Conservation (phyloP, 1,139 yeast genomes). For the Yamadazyma aaseri region DNA sequence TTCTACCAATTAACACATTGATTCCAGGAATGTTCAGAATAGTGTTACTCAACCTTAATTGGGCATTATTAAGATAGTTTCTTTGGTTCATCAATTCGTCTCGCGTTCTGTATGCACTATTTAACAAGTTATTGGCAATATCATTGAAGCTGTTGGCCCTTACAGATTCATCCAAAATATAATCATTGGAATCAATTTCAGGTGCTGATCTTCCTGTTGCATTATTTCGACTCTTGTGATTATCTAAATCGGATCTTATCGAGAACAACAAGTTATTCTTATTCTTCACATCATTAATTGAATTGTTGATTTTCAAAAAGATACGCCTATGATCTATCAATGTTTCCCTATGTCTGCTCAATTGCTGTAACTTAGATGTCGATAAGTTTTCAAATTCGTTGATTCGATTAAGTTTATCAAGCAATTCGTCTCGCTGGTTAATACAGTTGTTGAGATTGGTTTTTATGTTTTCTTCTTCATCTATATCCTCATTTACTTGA, state of each 20-base stretch:
- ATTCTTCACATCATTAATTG: slow-evolving; percentile 73
- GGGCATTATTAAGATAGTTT: slow-evolving; percentile 60
- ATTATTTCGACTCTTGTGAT: slow-evolving; percentile 42
- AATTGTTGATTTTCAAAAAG: slow-evolving; percentile 55
- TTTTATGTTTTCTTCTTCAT: slow-evolving; percentile 68
- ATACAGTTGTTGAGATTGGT: slow-evolving; percentile 46
- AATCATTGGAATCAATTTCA: slow-evolving; percentile 48
- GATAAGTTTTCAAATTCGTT: slow-evolving; percentile 62
- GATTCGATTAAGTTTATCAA: slow-evolving; percentile 36
- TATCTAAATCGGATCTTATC: slow-evolving; percentile 75
- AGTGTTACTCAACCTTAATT: slow-evolving; percentile 58
- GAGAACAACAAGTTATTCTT: slow-evolving; percentile 69
- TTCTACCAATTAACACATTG: slow-evolving; percentile 70
- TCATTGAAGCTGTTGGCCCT: slow-evolving; percentile 73
- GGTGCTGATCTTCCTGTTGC: slow-evolving; percentile 26
- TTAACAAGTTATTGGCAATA: slow-evolving; percentile 74
- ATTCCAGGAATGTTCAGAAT: slow-evolving; percentile 79
- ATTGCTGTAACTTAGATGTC: slow-evolving; percentile 75
- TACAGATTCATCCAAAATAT: slow-evolving; percentile 73
- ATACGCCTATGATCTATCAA: slow-evolving; percentile 68
- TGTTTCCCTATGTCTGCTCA: slow-evolving; percentile 78
- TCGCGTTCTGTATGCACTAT: slow-evolving; percentile 85
- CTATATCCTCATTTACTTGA: slow-evolving; percentile 29
- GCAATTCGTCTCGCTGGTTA: slow-evolving; percentile 31
- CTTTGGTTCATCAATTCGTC: slow-evolving; percentile 81